Percentiles rank a stretch among this genome's conserved stretches.
These are phyloP conservation scores for Senecio squalidus DNA, from an alignment of 140 eudicot species.

Conservation along the genomic window DNA sequence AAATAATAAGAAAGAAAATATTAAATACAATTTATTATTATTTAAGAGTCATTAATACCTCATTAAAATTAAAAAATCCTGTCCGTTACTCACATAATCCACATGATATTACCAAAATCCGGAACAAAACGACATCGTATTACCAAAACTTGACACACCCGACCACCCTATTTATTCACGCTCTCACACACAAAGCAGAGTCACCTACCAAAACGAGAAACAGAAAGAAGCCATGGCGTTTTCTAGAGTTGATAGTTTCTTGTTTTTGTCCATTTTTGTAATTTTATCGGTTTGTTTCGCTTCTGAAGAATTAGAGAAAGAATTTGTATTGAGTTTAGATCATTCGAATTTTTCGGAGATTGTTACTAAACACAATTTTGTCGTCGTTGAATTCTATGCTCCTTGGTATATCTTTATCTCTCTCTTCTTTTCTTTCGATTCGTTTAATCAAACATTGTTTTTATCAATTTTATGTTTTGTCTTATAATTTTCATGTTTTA, in stretches of 20 bases:
- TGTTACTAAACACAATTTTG: constrained; percentile 56
- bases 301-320: constrained; percentile 27
- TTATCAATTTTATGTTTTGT: neutral
- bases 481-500: neutral
- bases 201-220: constrained; percentile 14
- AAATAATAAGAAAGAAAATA: neutral
- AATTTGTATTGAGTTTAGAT: constrained; percentile 61
- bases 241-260: constrained; percentile 24
- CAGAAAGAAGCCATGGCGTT: constrained; percentile 26
- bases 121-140: neutral
- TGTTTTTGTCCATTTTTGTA: constrained; percentile 21
- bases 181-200: neutral
- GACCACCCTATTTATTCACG: neutral
- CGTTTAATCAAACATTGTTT: neutral
- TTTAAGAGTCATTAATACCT: neutral
- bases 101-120: neutral
- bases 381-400: constrained; percentile 79
- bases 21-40: neutral
- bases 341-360: constrained; percentile 58
- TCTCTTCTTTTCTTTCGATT: neutral
- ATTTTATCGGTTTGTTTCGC: constrained; percentile 16
- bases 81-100: neutral
- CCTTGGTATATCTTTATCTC: constrained; percentile 47
- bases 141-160: neutral
- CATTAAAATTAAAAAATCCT: neutral